Evolutionary conservation across 257 asterid genomes (phyloP), one percentile per base, ranked within the genome.

Genomic region (Marsdenia floribunda): DNA sequence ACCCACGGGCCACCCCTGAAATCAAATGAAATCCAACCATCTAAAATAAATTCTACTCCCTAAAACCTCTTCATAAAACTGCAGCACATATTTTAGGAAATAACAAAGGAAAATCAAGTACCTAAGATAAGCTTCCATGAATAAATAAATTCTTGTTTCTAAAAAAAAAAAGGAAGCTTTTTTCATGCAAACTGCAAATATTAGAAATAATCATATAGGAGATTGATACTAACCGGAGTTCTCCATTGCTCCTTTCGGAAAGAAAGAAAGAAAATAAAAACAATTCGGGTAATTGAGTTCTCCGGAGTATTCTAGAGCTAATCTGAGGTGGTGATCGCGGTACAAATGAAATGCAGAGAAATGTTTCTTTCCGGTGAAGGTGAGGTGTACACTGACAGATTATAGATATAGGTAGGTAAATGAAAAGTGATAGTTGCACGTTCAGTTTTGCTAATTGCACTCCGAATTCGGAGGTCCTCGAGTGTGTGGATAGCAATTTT

Each of bases 171-270:
- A 11, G 14, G n/a, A n/a, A 26, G 16, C 22, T 24, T 8, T 29
- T 65, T 9, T 11, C 53, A 29, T 44, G 59, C 42, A 55, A 44
- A 57, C 14, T 5, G 29, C 8, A 24, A 57, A 57, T 9, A 57
- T 44, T 19, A 38, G 60, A 19, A 72, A 40, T 22, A 13, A 22
- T 11, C 4, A 4, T 26, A 29, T 1, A 35, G 63, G 18, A 5
- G 33, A 63, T 71, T 78, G 61, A 42, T 65, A 24, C 60, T 64
- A n/a, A 78, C 82, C 82, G 37, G 78, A 73, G 63, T 57, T 64
- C 21, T 78, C 82, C 82, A 78, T 78, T 58, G 74, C 35, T 67
- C n/a, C 59, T 11, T 64, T 35, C 7, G 59, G 16, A 2, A 10
- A 29, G 26, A 13, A 61, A 19, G 13, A 5, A 1, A 26, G 18